These are phyloP conservation scores for Combretum micranthum DNA, from an alignment of 345 rosid species.

Conservation along the genomic window DNA sequence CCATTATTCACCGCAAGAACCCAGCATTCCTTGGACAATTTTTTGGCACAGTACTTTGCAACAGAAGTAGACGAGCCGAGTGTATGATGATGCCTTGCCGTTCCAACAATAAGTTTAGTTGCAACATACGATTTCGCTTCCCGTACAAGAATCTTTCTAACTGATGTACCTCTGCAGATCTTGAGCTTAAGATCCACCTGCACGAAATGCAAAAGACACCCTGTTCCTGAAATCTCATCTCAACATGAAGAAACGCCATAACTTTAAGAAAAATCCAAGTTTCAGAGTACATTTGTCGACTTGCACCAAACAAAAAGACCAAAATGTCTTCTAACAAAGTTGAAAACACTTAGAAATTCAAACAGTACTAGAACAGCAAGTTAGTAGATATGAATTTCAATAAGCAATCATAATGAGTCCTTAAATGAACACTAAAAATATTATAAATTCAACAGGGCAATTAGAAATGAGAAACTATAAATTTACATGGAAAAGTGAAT, in stretches of 20 bases:
- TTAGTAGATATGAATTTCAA: neutral
- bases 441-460: too few species aligned
- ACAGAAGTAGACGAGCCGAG: slow-evolving; percentile 57
- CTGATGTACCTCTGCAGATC: slow-evolving; percentile 71
- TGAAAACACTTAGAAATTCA: neutral
- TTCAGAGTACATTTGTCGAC: neutral
- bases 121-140: slow-evolving; percentile 70
- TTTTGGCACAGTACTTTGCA: slow-evolving; percentile 85
- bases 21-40: slow-evolving; percentile 47
- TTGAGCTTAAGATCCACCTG: slow-evolving; percentile 96
- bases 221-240: neutral
- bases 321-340: neutral
- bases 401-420: too few species aligned
- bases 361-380: neutral
- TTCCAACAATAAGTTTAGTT: slow-evolving; percentile 60
- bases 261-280: neutral
- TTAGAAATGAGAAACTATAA: too few species aligned
- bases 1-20: slow-evolving; percentile 74
- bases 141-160: slow-evolving; percentile 55
- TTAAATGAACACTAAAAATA: too few species aligned
- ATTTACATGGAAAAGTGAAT: neutral
- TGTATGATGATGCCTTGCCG: slow-evolving; percentile 33
- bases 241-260: neutral
- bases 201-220: slow-evolving; percentile 10
- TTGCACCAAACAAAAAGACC: too few species aligned